Evolutionary conservation across 2,329 filamentous ascomycete genomes (phyloP).

Genomic region (Xylariaceae sp.): DNA sequence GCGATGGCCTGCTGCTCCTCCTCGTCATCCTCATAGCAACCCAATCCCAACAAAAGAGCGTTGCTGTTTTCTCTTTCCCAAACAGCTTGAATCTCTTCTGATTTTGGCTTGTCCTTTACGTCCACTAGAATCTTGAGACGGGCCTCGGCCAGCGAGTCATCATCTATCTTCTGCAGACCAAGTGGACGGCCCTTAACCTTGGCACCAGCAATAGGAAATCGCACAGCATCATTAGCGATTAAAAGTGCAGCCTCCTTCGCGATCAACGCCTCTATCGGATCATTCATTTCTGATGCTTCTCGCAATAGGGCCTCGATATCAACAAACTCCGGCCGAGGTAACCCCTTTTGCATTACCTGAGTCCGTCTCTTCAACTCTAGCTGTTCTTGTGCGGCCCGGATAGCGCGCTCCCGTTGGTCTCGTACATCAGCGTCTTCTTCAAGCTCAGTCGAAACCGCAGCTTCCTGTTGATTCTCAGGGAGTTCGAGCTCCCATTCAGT

Average conservation of each 20-base stretch:
- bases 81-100: constrained; percentile 47
- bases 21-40: constrained; percentile 72
- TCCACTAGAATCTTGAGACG: constrained; percentile 72
- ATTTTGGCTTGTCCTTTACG: constrained; percentile 45
- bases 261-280: constrained; percentile 64
- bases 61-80: constrained; percentile 51
- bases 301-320: constrained; percentile 65
- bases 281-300: constrained; percentile 53
- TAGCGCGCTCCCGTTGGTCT: constrained; percentile 71
- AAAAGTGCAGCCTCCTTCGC: constrained; percentile 72
- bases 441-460: constrained; percentile 43
- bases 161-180: constrained; percentile 60
- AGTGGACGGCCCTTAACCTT: constrained; percentile 59
- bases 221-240: constrained; percentile 74
- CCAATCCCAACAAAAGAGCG: constrained; percentile 68
- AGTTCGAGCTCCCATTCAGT: constrained; percentile 91
- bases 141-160: constrained; percentile 67
- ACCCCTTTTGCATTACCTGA: constrained; percentile 79
- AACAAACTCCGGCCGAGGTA: constrained; percentile 71
- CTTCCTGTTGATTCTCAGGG: constrained; percentile 72
- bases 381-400: constrained; percentile 66
- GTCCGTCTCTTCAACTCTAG: constrained; percentile 78
- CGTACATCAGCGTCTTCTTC: constrained; percentile 63
- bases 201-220: constrained; percentile 64
- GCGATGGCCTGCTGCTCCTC: constrained; percentile 60